A percentile compares a stretch with the other conserved stretches of the same genome.
Evolutionary conservation across 345 rosid species (phyloP).

Genomic region (Arabis alpina): DNA sequence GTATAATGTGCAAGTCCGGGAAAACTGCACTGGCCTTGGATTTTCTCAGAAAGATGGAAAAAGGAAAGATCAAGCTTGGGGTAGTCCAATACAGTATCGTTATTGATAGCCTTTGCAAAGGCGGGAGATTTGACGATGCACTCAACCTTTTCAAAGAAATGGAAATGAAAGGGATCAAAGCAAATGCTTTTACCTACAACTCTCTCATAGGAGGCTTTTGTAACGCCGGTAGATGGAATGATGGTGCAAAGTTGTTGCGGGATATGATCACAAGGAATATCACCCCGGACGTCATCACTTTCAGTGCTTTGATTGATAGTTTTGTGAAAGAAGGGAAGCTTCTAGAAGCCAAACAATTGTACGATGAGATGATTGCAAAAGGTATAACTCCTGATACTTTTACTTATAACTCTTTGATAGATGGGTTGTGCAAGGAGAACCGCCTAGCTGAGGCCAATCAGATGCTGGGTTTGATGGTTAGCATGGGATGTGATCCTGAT

Average conservation of each 20-base stretch:
- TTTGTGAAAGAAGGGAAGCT: slow-evolving; percentile 36
- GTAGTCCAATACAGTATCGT: slow-evolving; percentile 30
- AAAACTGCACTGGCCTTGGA: background rate
- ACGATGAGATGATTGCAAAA: slow-evolving; percentile 6
- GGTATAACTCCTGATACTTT: background rate
- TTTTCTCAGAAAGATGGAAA: slow-evolving; percentile 14
- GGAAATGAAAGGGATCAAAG: slow-evolving; percentile 8
- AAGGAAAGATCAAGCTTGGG: slow-evolving; percentile 6
- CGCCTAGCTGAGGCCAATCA: background rate
- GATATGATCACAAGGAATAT: slow-evolving; percentile 38
- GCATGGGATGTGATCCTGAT: background rate
- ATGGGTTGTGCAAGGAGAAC: slow-evolving; percentile 10
- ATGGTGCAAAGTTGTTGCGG: slow-evolving; percentile 26
- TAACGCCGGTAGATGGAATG: slow-evolving; percentile 26
- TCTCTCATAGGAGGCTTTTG: background rate
- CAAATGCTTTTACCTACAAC: background rate
- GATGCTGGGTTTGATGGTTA: slow-evolving; percentile 2
- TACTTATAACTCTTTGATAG: background rate
- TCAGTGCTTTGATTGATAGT: background rate
- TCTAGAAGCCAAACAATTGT: slow-evolving; percentile 32
- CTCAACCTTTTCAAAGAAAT: slow-evolving; percentile 11
- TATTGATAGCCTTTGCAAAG: slow-evolving; percentile 28
- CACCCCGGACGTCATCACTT: background rate
- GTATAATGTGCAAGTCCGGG: background rate
- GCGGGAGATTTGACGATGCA: slow-evolving; percentile 1